phyloP scores from a whole-genome alignment of 805 yeast genomes.

The Pichia californica region DNA sequence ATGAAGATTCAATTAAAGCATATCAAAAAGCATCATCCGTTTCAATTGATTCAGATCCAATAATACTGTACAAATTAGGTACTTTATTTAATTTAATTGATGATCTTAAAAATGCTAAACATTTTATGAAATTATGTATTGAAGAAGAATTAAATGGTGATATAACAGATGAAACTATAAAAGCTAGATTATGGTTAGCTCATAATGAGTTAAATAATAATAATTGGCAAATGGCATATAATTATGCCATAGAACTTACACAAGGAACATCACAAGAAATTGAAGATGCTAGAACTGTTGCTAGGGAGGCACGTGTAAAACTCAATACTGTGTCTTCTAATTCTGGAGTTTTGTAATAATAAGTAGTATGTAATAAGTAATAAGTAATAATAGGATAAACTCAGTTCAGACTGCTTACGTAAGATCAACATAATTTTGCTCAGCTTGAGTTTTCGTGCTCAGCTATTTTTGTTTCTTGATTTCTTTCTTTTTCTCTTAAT shows the following conservation, averaged over 20 bases:
- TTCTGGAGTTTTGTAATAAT: not conserved
- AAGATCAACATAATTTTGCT: not conserved
- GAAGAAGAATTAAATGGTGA: slow-evolving; percentile 62
- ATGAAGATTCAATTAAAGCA: slow-evolving; percentile 69
- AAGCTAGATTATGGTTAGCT: slow-evolving; percentile 85
- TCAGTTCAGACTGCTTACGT: not conserved
- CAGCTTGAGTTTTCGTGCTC: not conserved
- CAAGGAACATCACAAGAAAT: slow-evolving; percentile 77
- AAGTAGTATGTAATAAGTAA: not conserved
- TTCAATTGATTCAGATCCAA: slow-evolving; percentile 43
- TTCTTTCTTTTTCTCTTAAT: not conserved
- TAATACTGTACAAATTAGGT: slow-evolving; percentile 62
- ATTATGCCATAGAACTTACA: slow-evolving; percentile 62
- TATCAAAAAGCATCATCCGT: slow-evolving; percentile 68
- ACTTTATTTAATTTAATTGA: slow-evolving; percentile 51
- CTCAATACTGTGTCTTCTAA: slow-evolving; percentile 24
- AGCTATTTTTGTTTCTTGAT: not conserved
- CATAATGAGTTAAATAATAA: slow-evolving; percentile 49
- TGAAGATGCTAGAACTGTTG: slow-evolving; percentile 82
- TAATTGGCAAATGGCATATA: slow-evolving; percentile 63
- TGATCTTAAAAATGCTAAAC: slow-evolving; percentile 46
- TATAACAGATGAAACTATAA: slow-evolving; percentile 64
- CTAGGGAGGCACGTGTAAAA: slow-evolving; percentile 65
- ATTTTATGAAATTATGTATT: slow-evolving; percentile 61
- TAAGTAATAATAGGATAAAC: too few species aligned